Evolutionary conservation across 2,329 filamentous ascomycete species (phyloP).

Genomic region (Coniochaeta ligniaria): DNA sequence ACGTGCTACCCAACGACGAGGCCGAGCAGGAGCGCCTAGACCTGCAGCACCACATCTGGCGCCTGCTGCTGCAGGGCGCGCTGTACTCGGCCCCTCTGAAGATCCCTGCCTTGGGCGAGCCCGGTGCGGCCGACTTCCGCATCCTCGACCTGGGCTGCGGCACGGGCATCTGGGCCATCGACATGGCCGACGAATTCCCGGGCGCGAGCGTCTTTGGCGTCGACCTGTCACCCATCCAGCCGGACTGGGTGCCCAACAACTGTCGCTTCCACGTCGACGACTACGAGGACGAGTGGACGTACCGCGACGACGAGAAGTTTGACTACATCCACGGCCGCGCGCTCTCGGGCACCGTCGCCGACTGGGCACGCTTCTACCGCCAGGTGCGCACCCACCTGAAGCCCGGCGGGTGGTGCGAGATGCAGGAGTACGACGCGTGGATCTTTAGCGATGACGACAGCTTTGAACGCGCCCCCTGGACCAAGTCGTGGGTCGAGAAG

Average conservation of each 20-base stretch:
- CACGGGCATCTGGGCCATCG: constrained; percentile 56
- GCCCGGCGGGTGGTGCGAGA: constrained; percentile 26
- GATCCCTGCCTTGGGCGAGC: constrained; percentile 7
- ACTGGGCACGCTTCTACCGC: constrained; percentile 24
- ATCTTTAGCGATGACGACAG: constrained; percentile 31
- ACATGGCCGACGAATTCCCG: constrained; percentile 44
- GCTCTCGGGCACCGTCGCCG: constrained; percentile 20
- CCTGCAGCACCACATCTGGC: constrained; percentile 47
- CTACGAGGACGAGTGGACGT: constrained; percentile 43
- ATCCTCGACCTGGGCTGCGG: constrained; percentile 55
- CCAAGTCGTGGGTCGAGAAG: constrained; percentile 29
- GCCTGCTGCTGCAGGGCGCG: constrained; percentile 32
- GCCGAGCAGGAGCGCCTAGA: constrained; percentile 47
- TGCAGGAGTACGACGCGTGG: constrained; percentile 31
- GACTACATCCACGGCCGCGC: constrained; percentile 27
- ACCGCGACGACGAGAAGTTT: constrained; percentile 27
- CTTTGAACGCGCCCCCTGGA: constrained; percentile 27
- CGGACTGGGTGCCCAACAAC: constrained; percentile 51
- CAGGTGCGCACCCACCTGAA: constrained; percentile 21
- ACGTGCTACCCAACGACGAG: constrained; percentile 42
- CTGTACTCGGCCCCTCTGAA: constrained; percentile 37
- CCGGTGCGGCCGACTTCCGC: constrained; percentile 25
- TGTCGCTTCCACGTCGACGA: constrained; percentile 61
- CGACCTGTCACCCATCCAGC: constrained; percentile 53
- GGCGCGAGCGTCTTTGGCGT: constrained; percentile 33